Evolutionary conservation across 2,329 filamentous ascomycete genomes (phyloP), one percentile per base, ranked within the genome.

Genomic region (Domatiomyces globalis): DNA sequence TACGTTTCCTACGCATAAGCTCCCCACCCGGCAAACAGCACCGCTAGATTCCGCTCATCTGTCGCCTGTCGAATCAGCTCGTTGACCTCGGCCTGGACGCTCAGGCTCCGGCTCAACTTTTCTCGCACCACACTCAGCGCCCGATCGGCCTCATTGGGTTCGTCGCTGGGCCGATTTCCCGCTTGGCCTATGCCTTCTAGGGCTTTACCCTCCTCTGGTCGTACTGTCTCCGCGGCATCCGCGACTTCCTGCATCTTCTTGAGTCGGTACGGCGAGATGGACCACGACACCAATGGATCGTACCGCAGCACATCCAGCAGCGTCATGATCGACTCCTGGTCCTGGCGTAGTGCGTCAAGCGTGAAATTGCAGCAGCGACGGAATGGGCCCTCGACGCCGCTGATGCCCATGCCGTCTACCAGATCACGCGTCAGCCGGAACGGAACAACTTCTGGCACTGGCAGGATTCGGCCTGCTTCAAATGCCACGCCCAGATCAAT

Each of bases 351-450:
- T 1, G 94, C 89, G 56, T 95, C 88, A 29, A 99, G 79, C 0
- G 89, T 96, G 65, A 96, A 96, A 65, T 99, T 94, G 66, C 92
- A 98, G 69, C 90, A 96, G n/a, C 94, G 81, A 6, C 92, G 80
- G 71, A 96, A 98, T 0, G 96, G 88, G 2, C 92, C 92, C 67
- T 99, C 94, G 0, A 89, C 94, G 62, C 86, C 87, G 2, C 87
- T 94, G 59, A 94, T 84, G 25, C 92, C 92, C 86, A 99, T 95
- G 22, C 87, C 94, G 63, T 98, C 94, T 4, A 96, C 86, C 50
- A 98, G 83, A 62, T 99, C 92, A 50, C 92, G 79, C 8, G 92
- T 96, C 49, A 98, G 72, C 0, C 92, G 81, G 73, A 99, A 99
- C 0, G 92, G 94, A 0, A 98, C 92, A 2, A 95, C 79, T 70